Base-by-base conservation (phyloP, 192 early-diverging fungal genomes). In the Coemansia sp. region DNA sequence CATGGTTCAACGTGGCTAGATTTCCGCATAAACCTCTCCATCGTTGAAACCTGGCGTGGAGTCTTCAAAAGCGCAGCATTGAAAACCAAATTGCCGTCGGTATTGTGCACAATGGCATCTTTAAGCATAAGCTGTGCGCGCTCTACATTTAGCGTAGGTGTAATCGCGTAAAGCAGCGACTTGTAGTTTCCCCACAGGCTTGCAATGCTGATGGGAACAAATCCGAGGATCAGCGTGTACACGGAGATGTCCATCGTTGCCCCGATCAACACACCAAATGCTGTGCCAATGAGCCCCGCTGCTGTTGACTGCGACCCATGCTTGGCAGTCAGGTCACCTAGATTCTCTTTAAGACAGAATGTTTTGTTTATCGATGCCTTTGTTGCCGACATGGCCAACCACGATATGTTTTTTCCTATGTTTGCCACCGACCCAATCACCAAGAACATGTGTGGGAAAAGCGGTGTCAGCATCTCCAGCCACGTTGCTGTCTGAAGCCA, bases 311-410 rank as follows among this genome's bases (percentile, higher is more conserved):
- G 94, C 17, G 93, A 93, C 9, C 92, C 94, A 11, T 86, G 73
- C 65, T 95, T 95, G 50, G 87, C 94, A 3, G 92, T 95, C 50
- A 95, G 79, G 55, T 95, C 94, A 38, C 94, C 94, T 37, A 95
- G 72, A 63, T 94, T 95, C 69, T 93, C 88, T 51, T 86, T 76
- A 6, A 79, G 61, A 10, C 86, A 84, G 75, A 94, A 92, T 3
- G 88, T 86, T 68, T 88, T 87, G 77, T 93, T 89, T 66, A 95
- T 94, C n/a, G 90, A 85, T 7, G 93, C 93, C 57, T 88, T 82
- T 19, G 94, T 90, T 2, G 94, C 94, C 17, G 86, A 88, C 38
- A 87, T 85, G 9, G 94, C 92, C 55, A 95, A 73, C 91, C 92
- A 95, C 17, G 91, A 88, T 61, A 95, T 90, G 73, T 94, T 95